phyloP scores from a whole-genome alignment of 208 protist genomes.

The Leishmania gerbilli region DNA sequence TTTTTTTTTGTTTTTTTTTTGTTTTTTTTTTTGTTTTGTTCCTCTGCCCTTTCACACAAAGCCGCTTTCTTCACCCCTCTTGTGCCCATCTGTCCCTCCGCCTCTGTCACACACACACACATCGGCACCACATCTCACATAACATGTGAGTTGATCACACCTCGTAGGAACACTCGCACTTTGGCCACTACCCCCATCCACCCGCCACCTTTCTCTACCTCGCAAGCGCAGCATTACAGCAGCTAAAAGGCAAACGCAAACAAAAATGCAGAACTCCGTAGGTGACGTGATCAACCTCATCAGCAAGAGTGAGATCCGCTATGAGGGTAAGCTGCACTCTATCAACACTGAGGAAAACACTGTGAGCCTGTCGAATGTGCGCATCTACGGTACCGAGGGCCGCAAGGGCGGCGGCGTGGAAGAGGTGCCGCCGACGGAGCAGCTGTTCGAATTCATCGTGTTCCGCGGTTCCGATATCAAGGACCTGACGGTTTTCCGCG shows the following conservation, averaged over 20 bases:
- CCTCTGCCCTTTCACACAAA: background rate
- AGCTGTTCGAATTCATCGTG: slow-evolving; percentile 89
- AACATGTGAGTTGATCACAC: background rate
- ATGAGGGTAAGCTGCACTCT: slow-evolving; percentile 78
- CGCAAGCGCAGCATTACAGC: background rate
- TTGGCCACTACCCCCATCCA: background rate
- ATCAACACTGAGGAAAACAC: slow-evolving; percentile 83
- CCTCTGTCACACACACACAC: background rate
- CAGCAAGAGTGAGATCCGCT: slow-evolving; percentile 90
- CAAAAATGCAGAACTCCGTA: slow-evolving; percentile 38
- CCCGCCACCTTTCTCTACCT: background rate
- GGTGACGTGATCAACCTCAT: slow-evolving; percentile 81
- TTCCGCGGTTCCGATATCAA: slow-evolving; percentile 90
- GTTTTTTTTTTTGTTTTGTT: background rate
- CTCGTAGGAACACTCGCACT: background rate
- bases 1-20: background rate
- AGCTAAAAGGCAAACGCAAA: background rate
- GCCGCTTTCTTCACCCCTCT: background rate
- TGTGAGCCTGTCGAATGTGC: slow-evolving; percentile 85
- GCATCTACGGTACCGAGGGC: slow-evolving; percentile 89
- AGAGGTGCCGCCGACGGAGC: slow-evolving; percentile 64
- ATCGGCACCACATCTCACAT: background rate
- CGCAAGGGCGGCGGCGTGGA: slow-evolving; percentile 46
- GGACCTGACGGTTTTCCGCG: slow-evolving; percentile 83
- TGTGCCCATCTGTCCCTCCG: background rate